Percentiles rank a stretch among this genome's conserved stretches.
These are phyloP conservation scores for Linnemannia exigua DNA, from an alignment of 192 early-diverging fungal genomes.

Conservation along the genomic window DNA sequence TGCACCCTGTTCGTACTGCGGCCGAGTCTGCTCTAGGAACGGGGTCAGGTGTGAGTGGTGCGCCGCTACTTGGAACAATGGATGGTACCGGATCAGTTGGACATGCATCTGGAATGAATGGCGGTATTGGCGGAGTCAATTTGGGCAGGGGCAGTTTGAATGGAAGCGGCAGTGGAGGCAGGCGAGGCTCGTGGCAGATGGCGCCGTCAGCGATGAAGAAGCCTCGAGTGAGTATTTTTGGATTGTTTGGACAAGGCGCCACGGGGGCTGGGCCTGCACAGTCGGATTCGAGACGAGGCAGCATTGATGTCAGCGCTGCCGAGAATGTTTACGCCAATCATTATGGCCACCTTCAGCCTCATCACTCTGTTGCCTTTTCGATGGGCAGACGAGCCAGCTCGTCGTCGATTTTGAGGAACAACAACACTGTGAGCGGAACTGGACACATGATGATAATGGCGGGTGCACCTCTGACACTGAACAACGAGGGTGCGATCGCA, in stretches of 20 bases:
- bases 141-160: conserved; percentile 28
- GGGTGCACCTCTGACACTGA: neutral
- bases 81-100: conserved; percentile 29
- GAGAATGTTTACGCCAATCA: conserved; percentile 29
- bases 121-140: conserved; percentile 9
- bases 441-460: conserved; percentile 28
- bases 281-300: conserved; percentile 45
- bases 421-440: conserved; percentile 13
- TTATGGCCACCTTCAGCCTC: conserved; percentile 26
- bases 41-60: conserved; percentile 4
- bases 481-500: conserved; percentile 23
- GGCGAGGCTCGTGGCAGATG: conserved; percentile 45
- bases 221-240: conserved; percentile 50
- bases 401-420: conserved; percentile 33
- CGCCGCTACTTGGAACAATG: neutral
- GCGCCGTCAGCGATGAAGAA: conserved; percentile 27
- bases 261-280: neutral
- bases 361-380: conserved; percentile 29
- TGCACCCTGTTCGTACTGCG: conserved; percentile 51
- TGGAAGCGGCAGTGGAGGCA: conserved; percentile 36
- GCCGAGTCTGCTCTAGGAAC: conserved; percentile 32
- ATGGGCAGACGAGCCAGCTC: conserved; percentile 43
- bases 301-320: conserved; percentile 19
- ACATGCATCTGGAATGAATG: conserved; percentile 12
- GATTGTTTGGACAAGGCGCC: conserved; percentile 24